phyloP scores from a whole-genome alignment of 192 early-diverging fungal species.

The Allomyces arbusculus region DNA sequence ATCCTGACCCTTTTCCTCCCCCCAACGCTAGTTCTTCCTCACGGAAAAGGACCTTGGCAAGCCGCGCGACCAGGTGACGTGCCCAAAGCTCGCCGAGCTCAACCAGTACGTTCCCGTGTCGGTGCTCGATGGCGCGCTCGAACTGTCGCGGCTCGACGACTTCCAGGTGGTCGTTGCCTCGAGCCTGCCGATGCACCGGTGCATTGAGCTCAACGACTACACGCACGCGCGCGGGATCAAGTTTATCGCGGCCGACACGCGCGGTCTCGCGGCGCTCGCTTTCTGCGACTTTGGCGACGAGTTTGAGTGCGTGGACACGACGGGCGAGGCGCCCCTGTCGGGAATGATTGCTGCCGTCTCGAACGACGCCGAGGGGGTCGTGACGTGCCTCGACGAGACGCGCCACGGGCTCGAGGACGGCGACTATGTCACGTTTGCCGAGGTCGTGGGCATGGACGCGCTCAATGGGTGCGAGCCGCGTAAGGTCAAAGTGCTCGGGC shows the following conservation, averaged over 20 bases:
- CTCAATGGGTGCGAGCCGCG: constrained; percentile 63
- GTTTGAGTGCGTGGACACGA: constrained; percentile 70
- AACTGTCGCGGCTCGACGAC: constrained; percentile 33
- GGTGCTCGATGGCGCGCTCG: constrained; percentile 61
- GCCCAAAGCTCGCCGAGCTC: constrained; percentile 72
- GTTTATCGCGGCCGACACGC: constrained; percentile 73
- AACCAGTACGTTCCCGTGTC: constrained; percentile 93
- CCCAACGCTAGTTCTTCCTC: constrained; percentile 62
- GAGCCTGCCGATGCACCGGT: background rate
- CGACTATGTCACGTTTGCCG: constrained; percentile 80
- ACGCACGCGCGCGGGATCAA: constrained; percentile 51
- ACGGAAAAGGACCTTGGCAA: constrained; percentile 64
- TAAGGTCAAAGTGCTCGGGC: constrained; percentile 39
- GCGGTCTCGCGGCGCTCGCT: constrained; percentile 76
- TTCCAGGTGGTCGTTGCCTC: constrained; percentile 21
- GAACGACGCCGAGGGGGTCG: constrained; percentile 56
- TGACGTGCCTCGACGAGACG: constrained; percentile 88
- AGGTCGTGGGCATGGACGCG: constrained; percentile 80
- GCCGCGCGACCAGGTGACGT: constrained; percentile 52
- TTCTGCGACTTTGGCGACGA: constrained; percentile 94
- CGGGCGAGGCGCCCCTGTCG: constrained; percentile 73
- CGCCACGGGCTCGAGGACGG: constrained; percentile 97
- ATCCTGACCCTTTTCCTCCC: too few relatives aligned
- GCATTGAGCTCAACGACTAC: constrained; percentile 48
- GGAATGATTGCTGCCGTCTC: constrained; percentile 82